Base-by-base conservation (phyloP, 768 basidiomycete genomes). In the Amanita rimosa region DNA sequence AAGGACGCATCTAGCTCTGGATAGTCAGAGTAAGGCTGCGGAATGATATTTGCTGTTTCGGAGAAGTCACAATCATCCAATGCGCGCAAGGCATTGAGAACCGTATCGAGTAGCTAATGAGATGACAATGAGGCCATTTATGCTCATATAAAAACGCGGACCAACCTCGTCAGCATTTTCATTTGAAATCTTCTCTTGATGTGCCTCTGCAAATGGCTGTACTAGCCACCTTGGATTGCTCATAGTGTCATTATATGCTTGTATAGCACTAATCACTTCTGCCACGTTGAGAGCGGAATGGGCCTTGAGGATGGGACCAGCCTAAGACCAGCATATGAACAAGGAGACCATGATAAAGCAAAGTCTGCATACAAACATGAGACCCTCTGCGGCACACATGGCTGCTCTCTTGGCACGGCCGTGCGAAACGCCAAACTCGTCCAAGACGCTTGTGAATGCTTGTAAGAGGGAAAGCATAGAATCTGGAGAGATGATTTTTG, bases 341-440 rank as follows among this genome's bases (percentile, higher is more conserved):
- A 8, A 53, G 21, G 54, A 31, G 10, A 48, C 11, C 24, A 31
- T 16, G 17, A 36, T 38, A 17, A 13, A 5, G 13, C 19, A 31
- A 35, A 16, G 22, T 36, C 10, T 4, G 58, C 76, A 41, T 54
- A 83, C 81, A 50, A 87, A 83, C 62, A 92, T 76, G 0, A 91
- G 66, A 7, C 85, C 85, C 63, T 92, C 89, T 4, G 79, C 83
- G 8, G 86, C 85, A 62, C 88, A 88, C 8, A 88, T 64, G 0
- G 83, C 86, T 0, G 89, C 87, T 40, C 79, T 74, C 63, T 88
- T 83, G 2, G 85, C 89, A 14, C 90, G 78, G n/a, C 83, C 79
- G 54, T 85, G 80, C 3, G 89, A 90, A 2, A 89, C 86, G 41
- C 85, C 86, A 49, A 93, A 90, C 59, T 93, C 91, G 58, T 92